Conservation (phyloP, 2,329 filamentous ascomycete species). For the Xylariaceae sp. region DNA sequence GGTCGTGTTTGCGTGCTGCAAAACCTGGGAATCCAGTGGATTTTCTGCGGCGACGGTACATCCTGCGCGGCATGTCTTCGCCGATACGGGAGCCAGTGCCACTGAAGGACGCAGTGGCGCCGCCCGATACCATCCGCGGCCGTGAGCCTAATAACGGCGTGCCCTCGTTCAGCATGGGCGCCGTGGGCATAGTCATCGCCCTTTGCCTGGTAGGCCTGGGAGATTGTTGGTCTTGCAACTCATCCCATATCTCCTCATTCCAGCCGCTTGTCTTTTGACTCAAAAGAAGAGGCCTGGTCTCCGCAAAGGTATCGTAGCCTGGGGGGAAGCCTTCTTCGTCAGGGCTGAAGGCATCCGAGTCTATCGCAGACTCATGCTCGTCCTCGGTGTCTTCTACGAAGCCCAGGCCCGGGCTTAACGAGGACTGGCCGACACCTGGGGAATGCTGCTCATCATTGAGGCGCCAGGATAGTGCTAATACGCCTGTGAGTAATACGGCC, state of each 20-base stretch:
- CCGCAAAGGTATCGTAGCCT: constrained; percentile 46
- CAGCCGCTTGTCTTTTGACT: constrained; percentile 48
- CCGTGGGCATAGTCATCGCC: constrained; percentile 43
- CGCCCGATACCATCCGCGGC: constrained; percentile 23
- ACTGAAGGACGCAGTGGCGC: constrained; percentile 25
- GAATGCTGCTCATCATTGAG: constrained; percentile 70
- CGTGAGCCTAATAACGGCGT: constrained; percentile 34
- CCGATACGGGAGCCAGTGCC: constrained; percentile 14
- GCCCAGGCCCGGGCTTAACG: constrained; percentile 75
- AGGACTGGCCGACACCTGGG: constrained; percentile 57
- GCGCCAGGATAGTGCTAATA: constrained; percentile 89
- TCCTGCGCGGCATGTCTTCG: constrained; percentile 24
- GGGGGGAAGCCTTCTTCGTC: constrained; percentile 35
- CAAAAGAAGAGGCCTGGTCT: constrained; percentile 35
- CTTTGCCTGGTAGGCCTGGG: constrained; percentile 40
- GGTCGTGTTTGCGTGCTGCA: constrained; percentile 42
- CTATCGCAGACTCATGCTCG: constrained; percentile 53
- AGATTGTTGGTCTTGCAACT: constrained; percentile 69
- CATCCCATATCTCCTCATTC: constrained; percentile 82
- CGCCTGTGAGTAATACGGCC: constrained; percentile 75
- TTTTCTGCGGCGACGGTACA: constrained; percentile 44
- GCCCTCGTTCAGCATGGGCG: constrained; percentile 31
- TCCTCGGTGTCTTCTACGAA: constrained; percentile 65
- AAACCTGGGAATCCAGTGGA: constrained; percentile 60
- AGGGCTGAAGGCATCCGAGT: constrained; percentile 41